Evolutionary conservation across 2,329 filamentous ascomycete genomes (phyloP).

Genomic region (Graphilbum fragrans): DNA sequence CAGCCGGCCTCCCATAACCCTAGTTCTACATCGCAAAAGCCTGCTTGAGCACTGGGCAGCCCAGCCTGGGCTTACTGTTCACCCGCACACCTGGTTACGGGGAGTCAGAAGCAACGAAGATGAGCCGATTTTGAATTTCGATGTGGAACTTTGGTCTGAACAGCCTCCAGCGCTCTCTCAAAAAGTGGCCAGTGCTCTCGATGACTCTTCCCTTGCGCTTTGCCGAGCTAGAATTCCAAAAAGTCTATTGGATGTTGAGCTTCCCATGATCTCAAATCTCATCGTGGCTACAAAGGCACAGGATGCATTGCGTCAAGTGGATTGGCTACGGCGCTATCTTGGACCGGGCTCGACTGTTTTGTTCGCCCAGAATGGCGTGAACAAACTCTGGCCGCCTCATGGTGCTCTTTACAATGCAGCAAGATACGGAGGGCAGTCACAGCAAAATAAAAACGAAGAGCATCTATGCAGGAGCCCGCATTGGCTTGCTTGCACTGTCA

Average conservation of each 20-base stretch:
- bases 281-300: conserved; percentile 69
- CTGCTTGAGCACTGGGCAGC: conserved; percentile 35
- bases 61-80: conserved; percentile 30
- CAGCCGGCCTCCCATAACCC: conserved; percentile 59
- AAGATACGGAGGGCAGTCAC: conserved; percentile 20
- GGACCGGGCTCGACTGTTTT: conserved; percentile 58
- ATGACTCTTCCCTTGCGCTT: no score
- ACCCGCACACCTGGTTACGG: conserved; percentile 6
- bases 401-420: conserved; percentile 28
- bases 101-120: conserved; percentile 14
- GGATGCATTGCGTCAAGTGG: conserved; percentile 49
- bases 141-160: conserved; percentile 44
- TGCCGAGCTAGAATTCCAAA: no score
- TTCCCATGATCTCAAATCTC: conserved; percentile 51
- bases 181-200: no score
- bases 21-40: conserved; percentile 58
- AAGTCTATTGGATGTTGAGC: no score
- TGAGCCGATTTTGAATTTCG: conserved; percentile 22
- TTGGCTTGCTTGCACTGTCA: conserved; percentile 58
- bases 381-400: conserved; percentile 44
- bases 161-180: conserved; percentile 16
- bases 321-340: conserved; percentile 47
- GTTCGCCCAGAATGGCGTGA: conserved; percentile 84
- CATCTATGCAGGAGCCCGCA: conserved; percentile 33
- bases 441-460: conserved; percentile 2